Conservation (phyloP, 345 rosid species). For the Lepidium didymum region DNA sequence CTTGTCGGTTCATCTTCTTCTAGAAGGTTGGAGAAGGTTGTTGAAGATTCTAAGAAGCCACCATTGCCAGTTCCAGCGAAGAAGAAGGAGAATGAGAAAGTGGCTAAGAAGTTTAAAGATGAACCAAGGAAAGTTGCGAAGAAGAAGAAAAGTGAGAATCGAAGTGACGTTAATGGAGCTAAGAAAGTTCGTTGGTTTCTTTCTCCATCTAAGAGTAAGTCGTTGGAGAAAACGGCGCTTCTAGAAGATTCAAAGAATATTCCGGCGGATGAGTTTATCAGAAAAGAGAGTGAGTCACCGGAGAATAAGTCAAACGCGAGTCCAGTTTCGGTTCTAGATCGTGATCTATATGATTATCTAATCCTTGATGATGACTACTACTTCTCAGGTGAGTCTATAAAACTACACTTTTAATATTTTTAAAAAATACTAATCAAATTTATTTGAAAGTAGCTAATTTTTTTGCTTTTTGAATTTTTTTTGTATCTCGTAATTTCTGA, state of each 20-base stretch:
- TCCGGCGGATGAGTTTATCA: background rate
- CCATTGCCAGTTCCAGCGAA: background rate
- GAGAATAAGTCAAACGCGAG: slow-evolving; percentile 31
- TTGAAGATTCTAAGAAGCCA: slow-evolving; percentile 13
- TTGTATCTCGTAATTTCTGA: background rate
- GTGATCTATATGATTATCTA: slow-evolving; percentile 33
- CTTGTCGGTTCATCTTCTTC: slow-evolving; percentile 20
- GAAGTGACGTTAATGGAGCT: slow-evolving; percentile 27
- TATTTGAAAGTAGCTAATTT: background rate
- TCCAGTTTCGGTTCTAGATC: slow-evolving; percentile 57
- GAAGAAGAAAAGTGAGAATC: slow-evolving; percentile 27
- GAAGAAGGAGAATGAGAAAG: slow-evolving; percentile 33
- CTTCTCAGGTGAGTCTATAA: slow-evolving; percentile 37
- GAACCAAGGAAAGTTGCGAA: slow-evolving; percentile 40
- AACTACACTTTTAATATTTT: background rate
- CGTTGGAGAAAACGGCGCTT: slow-evolving; percentile 16
- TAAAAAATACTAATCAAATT: no score
- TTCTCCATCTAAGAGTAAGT: slow-evolving; percentile 27
- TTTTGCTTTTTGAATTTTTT: background rate
- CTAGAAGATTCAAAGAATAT: slow-evolving; percentile 12
- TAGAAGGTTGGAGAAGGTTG: slow-evolving; percentile 29
- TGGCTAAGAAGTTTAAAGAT: slow-evolving; percentile 39
- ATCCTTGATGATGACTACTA: slow-evolving; percentile 29
- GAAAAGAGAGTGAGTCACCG: slow-evolving; percentile 24
- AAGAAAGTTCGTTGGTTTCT: slow-evolving; percentile 34